Conservation (phyloP, 2,329 filamentous ascomycete genomes). For the Aureobasidium sp. region DNA sequence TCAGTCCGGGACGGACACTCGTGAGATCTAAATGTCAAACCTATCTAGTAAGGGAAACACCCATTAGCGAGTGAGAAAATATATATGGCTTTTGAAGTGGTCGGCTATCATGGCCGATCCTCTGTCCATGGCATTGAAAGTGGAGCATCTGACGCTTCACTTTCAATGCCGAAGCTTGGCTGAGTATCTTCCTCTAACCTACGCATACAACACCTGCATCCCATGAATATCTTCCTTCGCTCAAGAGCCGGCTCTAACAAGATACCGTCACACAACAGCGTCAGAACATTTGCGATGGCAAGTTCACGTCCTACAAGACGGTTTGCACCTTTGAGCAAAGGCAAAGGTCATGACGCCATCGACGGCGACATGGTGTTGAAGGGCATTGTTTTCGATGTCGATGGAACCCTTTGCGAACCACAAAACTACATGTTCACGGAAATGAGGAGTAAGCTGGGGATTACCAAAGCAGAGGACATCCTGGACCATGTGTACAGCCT, state of each 20-base stretch:
- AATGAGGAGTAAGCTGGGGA: slow-evolving; percentile 69
- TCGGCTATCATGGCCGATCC: background rate
- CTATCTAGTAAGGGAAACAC: too few species aligned
- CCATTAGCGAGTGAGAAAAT: too few species aligned
- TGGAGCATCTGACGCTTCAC: background rate
- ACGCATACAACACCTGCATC: background rate
- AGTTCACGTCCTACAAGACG: slow-evolving; percentile 25
- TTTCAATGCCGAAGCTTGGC: background rate
- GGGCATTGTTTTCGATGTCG: slow-evolving; percentile 79
- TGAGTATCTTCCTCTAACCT: background rate
- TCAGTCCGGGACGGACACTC: background rate
- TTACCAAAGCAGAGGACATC: slow-evolving; percentile 68
- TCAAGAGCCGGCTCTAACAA: background rate
- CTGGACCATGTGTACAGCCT: slow-evolving; percentile 78
- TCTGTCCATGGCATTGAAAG: background rate
- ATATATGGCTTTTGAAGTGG: too few species aligned
- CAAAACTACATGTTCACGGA: slow-evolving; percentile 93
- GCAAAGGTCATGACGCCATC: slow-evolving; percentile 22
- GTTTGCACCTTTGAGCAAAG: slow-evolving; percentile 42
- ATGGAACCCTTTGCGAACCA: slow-evolving; percentile 84
- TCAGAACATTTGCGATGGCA: background rate
- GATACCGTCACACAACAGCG: background rate
- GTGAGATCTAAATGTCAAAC: too few species aligned
- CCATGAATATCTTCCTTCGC: background rate
- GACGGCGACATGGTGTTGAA: slow-evolving; percentile 34